A percentile compares a stretch with the other conserved stretches of the same genome.
These are phyloP conservation scores for Rhynchospora pubera DNA, from an alignment of 176 grass and related monocot genomes.

Conservation along the genomic window DNA sequence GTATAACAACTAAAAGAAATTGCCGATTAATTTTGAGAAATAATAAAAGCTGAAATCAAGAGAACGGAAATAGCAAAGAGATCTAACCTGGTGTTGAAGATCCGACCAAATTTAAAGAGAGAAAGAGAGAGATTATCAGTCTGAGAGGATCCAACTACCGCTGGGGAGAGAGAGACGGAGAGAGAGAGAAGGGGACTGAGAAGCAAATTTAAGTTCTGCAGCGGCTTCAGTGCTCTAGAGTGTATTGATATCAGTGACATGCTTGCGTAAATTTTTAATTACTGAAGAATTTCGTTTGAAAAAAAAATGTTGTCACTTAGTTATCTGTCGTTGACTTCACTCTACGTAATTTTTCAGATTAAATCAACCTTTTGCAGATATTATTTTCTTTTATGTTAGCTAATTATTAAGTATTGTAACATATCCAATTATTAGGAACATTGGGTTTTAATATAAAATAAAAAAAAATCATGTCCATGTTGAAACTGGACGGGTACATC, in stretches of 20 bases:
- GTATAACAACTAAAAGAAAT: neutral
- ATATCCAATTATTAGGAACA: neutral
- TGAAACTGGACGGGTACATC: neutral
- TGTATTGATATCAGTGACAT: neutral
- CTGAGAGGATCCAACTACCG: conserved; percentile 21
- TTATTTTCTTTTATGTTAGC: neutral
- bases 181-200: neutral
- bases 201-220: conserved; percentile 12
- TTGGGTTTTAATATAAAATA: neutral
- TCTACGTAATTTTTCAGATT: neutral
- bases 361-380: neutral
- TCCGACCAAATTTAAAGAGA: neutral
- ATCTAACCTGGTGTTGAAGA: conserved; percentile 13
- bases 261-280: neutral
- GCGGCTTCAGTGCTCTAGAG: neutral
- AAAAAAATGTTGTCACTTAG: neutral
- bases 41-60: neutral
- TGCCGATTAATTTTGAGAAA: neutral
- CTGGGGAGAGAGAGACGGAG: neutral
- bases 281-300: neutral
- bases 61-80: neutral
- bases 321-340: neutral
- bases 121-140: conserved; percentile 1
- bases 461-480: neutral
- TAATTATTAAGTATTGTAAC: neutral